Percentiles rank a stretch among this genome's conserved stretches.
phyloP scores from a whole-genome alignment of 2,329 filamentous ascomycete genomes.

The Incumbomyces delicatus region DNA sequence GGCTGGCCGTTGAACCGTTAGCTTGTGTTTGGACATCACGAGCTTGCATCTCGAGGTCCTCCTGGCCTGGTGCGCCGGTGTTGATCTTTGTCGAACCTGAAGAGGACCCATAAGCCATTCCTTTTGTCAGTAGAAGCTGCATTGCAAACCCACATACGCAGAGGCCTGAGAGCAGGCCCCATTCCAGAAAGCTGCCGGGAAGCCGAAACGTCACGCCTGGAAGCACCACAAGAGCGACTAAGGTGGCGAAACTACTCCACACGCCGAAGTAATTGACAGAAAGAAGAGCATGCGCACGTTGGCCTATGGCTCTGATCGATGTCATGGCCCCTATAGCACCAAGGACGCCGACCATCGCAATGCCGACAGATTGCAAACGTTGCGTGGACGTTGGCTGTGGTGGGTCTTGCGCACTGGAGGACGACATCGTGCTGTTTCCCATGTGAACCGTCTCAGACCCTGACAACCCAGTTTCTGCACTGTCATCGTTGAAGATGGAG shows the following conservation, averaged over 20 bases:
- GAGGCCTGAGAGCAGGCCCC: conserved; percentile 57
- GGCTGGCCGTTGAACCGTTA: neutral
- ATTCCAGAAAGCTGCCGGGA: conserved; percentile 48
- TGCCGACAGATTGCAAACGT: conserved; percentile 58
- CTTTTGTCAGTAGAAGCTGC: conserved; percentile 76
- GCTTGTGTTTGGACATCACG: conserved; percentile 23
- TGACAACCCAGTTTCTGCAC: too few species aligned
- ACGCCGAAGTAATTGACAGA: conserved; percentile 74
- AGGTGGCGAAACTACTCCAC: conserved; percentile 59
- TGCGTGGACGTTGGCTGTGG: conserved; percentile 46
- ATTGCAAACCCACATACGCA: conserved; percentile 69
- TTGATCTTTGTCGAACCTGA: conserved; percentile 29
- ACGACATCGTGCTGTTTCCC: conserved; percentile 26
- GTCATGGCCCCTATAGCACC: conserved; percentile 69
- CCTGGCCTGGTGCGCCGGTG: neutral
- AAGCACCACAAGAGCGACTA: conserved; percentile 47
- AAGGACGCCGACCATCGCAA: conserved; percentile 66
- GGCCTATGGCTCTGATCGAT: conserved; percentile 68
- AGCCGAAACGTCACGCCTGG: conserved; percentile 49
- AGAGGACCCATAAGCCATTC: conserved; percentile 61
- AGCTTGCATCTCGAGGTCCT: conserved; percentile 5
- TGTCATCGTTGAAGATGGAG: conserved; percentile 41
- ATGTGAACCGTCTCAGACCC: neutral
- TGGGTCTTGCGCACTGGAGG: conserved; percentile 13
- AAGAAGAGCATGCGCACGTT: conserved; percentile 69